Conservation (phyloP, 305 asterid species). For the Fraxinus ornus region DNA sequence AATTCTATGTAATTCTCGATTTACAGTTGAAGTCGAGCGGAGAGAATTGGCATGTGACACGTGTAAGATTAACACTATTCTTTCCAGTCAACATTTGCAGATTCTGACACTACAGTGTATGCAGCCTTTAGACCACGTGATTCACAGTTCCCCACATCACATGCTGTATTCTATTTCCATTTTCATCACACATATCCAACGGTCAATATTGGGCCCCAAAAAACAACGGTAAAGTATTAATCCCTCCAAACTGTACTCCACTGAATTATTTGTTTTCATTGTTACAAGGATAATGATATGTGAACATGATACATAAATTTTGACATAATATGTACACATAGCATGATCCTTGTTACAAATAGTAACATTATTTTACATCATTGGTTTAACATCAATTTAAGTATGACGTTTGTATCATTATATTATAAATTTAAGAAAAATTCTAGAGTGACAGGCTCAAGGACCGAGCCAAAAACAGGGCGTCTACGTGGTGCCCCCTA, state of each 20-base stretch:
- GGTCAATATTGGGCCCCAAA: slow-evolving; percentile 17
- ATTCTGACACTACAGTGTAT: not conserved
- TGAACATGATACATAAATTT: no score
- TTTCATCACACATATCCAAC: not conserved
- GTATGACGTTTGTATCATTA: no score
- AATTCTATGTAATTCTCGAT: not conserved
- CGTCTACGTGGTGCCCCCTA: no score
- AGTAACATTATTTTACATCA: no score
- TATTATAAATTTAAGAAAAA: no score
- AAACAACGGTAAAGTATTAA: not conserved
- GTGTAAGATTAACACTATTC: not conserved
- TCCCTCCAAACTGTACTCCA: not conserved
- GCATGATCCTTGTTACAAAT: no score
- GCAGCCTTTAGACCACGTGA: slow-evolving; percentile 25
- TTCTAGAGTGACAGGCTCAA: no score
- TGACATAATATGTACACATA: no score
- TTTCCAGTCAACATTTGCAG: not conserved
- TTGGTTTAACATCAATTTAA: no score
- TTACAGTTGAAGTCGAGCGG: not conserved
- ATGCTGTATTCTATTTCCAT: not conserved
- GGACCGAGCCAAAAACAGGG: no score
- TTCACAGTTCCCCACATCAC: slow-evolving; percentile 7
- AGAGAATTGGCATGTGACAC: not conserved
- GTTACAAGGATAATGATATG: no score
- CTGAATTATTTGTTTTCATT: not conserved